Evolutionary conservation across 164 flowering plant genomes (phyloP), one percentile per base, ranked within the genome.

Genomic region (Platanus orientalis): DNA sequence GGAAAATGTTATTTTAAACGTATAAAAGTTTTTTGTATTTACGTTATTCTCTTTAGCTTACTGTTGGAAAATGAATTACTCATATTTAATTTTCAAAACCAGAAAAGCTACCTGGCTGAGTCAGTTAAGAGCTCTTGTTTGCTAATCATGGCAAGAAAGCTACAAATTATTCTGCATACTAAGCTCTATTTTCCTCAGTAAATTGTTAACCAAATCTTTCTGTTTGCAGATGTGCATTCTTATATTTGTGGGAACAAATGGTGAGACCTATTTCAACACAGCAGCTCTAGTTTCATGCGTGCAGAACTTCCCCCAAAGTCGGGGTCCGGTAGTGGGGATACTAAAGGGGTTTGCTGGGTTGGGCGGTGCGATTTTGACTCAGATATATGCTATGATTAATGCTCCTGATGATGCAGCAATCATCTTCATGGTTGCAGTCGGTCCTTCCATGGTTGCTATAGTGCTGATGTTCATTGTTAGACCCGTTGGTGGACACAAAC

Each of bases 291-390:
- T 94, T 42, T 89, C 99, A 21, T 83, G 97, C 23, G 96, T 94
- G 66, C 96, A 94, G 76, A 94, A 94, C 75, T 94, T 94, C 70
- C 99, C 99, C 6, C 87, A 88, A 72, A 87, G 78, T 69, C 79
- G 99, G 1, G 99, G 99, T 48, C 97, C 95, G 7, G 84, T 94
- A 44, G 97, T 94, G 58, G 97, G 99, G 36, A 88, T 94, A 59
- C 80, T 94, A 6, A 94, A 94, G 73, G 99, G 99, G 3, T 94
- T 89, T 81, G 93, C 97, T 26, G 99, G 99, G 28, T 66, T 94
- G 47, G 63, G 89, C 65, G 99, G 99, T 14, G 99, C 99, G 19
- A 91, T 94, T 56, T 63, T 91, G 71, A 87, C 96, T 12, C 99
- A 91, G 64, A 73, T 83, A 47, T 94, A 94, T 72, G 76, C 87